Percentiles rank a stretch among this genome's conserved stretches.
phyloP scores from a whole-genome alignment of 257 asterid genomes.

The Solanum sitiens region DNA sequence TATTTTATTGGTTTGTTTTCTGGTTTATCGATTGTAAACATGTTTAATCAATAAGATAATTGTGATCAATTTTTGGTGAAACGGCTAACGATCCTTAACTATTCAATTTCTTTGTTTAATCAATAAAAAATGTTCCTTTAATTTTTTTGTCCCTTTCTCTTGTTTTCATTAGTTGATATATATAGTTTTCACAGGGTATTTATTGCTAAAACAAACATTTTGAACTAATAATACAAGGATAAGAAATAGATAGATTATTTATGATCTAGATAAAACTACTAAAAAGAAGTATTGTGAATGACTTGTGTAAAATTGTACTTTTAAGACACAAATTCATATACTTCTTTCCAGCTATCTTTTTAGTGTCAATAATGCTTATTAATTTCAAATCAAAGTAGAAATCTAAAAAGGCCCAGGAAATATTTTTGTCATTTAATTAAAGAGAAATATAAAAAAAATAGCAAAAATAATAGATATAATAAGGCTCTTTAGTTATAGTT shows the following conservation, averaged over 20 bases:
- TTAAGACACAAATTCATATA: background rate
- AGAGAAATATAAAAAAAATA: background rate
- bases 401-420: background rate
- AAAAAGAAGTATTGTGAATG: background rate
- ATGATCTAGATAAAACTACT: background rate
- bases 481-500: background rate
- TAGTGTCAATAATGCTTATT: background rate
- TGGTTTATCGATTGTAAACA: background rate
- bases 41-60: too few relatives aligned
- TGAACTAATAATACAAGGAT: background rate
- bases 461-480: background rate
- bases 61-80: too few relatives aligned
- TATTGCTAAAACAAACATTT: background rate
- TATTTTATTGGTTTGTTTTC: background rate
- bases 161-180: background rate
- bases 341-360: background rate
- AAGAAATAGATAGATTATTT: background rate
- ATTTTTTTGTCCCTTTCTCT: background rate
- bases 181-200: background rate
- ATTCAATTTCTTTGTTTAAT: too few relatives aligned
- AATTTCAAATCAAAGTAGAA: background rate
- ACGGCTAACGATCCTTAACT: background rate
- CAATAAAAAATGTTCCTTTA: background rate
- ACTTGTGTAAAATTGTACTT: background rate
- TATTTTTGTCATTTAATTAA: background rate